A percentile compares a stretch with the other conserved stretches of the same genome.
These are phyloP conservation scores for Candida takata DNA, from an alignment of 805 yeast genomes.

Conservation along the genomic window DNA sequence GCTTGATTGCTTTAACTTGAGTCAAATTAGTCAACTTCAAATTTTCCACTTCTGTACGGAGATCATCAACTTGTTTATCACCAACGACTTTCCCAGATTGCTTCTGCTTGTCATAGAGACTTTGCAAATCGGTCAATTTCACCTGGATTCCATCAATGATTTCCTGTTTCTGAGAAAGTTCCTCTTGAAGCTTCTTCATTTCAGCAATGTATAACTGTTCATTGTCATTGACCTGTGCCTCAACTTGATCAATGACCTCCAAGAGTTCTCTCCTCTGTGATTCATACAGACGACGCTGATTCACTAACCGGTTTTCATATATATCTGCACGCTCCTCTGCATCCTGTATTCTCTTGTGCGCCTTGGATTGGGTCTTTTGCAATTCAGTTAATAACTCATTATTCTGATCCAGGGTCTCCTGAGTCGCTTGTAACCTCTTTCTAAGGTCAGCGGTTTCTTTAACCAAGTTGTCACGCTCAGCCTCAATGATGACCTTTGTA, in stretches of 20 bases:
- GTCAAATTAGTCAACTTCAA: slow-evolving; percentile 25
- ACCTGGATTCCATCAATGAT: slow-evolving; percentile 20
- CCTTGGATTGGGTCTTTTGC: slow-evolving; percentile 8
- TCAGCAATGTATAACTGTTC: slow-evolving; percentile 42
- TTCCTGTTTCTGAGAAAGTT: slow-evolving; percentile 21
- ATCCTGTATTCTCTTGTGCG: slow-evolving; percentile 6
- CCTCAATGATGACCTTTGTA: slow-evolving; percentile 14
- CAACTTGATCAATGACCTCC: slow-evolving; percentile 49
- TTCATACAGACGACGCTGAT: slow-evolving; percentile 42
- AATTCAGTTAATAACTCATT: slow-evolving; percentile 10
- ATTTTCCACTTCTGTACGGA: slow-evolving; percentile 27
- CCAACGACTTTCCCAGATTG: slow-evolving; percentile 18
- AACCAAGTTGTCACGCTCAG: slow-evolving; percentile 36
- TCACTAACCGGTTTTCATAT: slow-evolving; percentile 38
- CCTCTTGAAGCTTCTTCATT: slow-evolving; percentile 31
- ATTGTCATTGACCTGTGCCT: slow-evolving; percentile 48
- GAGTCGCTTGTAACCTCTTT: slow-evolving; percentile 5
- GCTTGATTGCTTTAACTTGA: slow-evolving; percentile 22
- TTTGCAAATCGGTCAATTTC: slow-evolving; percentile 17
- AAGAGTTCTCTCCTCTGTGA: slow-evolving; percentile 52
- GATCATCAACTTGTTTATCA: slow-evolving; percentile 26
- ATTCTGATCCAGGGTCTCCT: slow-evolving; percentile 25
- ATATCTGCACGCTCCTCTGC: slow-evolving; percentile 12
- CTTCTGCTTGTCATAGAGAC: slow-evolving; percentile 11
- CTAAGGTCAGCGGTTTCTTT: slow-evolving; percentile 10